These are phyloP conservation scores for Coemansia sp. DNA, from an alignment of 192 early-diverging fungal genomes.

Conservation along the genomic window DNA sequence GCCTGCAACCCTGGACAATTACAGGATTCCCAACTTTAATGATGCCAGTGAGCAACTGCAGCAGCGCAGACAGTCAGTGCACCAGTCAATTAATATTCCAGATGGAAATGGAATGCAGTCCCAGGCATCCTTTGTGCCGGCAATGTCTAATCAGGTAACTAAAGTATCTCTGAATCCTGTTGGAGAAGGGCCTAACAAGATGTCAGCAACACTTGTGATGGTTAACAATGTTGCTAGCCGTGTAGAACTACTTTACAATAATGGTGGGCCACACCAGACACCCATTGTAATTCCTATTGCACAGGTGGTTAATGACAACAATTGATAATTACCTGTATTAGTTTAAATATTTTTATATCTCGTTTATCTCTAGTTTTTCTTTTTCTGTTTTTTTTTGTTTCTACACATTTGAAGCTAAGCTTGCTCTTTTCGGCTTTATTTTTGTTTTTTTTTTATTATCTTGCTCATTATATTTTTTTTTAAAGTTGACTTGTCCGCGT, in stretches of 20 bases:
- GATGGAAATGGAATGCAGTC: background rate
- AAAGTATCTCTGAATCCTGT: background rate
- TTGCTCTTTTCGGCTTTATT: background rate
- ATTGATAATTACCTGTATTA: conserved; percentile 2
- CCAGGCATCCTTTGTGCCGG: background rate
- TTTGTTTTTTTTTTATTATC: background rate
- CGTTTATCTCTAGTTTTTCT: background rate
- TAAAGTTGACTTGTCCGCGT: too few relatives aligned
- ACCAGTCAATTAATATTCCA: background rate
- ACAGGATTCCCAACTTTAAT: background rate
- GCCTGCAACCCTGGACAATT: background rate
- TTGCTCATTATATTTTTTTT: background rate
- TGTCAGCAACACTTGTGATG: conserved; percentile 29
- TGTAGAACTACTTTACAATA: conserved; percentile 32
- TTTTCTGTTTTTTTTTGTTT: background rate
- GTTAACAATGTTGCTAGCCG: conserved; percentile 32
- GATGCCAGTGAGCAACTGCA: background rate
- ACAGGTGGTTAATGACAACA: conserved; percentile 4
- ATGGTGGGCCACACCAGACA: conserved; percentile 16
- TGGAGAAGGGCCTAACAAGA: conserved; percentile 5
- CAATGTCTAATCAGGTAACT: background rate
- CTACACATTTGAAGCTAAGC: background rate
- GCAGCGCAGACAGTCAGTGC: background rate
- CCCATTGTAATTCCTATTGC: conserved; percentile 43
- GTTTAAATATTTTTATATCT: background rate